Conservation (phyloP, 164 flowering plant species). For the Warburgia ugandensis region DNA sequence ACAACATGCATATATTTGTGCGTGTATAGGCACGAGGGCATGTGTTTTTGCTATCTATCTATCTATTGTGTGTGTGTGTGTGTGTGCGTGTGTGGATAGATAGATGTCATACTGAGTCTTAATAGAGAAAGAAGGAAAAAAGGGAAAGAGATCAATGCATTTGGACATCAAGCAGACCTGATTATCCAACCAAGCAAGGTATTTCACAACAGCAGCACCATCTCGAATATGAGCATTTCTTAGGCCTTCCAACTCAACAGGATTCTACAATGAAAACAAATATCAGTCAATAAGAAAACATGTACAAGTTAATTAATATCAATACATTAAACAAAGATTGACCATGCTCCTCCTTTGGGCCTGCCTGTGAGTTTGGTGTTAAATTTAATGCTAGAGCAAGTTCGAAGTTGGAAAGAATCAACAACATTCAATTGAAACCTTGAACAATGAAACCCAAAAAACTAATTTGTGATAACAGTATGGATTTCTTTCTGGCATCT, state of each 20-base stretch:
- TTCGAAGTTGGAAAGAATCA: not conserved
- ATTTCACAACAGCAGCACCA: conserved; percentile 98
- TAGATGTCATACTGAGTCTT: too few relatives aligned
- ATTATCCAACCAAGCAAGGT: conserved; percentile 85
- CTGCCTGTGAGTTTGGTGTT: not conserved
- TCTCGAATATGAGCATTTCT: conserved; percentile 85
- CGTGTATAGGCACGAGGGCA: too few relatives aligned
- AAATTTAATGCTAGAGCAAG: not conserved
- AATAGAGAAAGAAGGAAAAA: not conserved
- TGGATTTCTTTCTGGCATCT: too few relatives aligned
- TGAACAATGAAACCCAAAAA: too few relatives aligned
- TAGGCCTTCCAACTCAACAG: conserved; percentile 87
- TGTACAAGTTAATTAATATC: not conserved
- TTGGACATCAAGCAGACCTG: conserved; percentile 37
- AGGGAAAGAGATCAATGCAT: too few relatives aligned
- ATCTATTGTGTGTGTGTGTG: too few relatives aligned
- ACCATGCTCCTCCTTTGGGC: not conserved
- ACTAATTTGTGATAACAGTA: too few relatives aligned
- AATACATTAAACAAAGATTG: not conserved
- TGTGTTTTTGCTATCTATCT: too few relatives aligned
- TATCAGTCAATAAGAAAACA: not conserved
- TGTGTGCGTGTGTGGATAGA: too few relatives aligned
- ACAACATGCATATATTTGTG: too few relatives aligned
- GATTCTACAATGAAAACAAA: conserved; percentile 42
- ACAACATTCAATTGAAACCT: not conserved